These are phyloP conservation scores for Dryadomyces sulphureus DNA, from an alignment of 2,329 filamentous ascomycete species.

Conservation along the genomic window DNA sequence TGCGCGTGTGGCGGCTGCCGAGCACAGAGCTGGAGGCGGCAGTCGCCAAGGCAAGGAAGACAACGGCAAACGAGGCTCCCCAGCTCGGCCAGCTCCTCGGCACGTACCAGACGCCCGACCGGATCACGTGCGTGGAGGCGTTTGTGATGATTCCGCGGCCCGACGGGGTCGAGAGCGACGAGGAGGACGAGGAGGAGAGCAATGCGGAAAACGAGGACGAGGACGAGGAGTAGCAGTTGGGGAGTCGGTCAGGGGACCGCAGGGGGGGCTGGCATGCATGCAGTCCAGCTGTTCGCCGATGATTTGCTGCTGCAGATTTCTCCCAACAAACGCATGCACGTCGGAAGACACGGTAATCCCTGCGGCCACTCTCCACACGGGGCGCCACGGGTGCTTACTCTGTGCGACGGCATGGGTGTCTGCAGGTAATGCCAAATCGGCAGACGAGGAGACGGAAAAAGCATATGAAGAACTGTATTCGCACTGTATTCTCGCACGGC, in stretches of 20 bases:
- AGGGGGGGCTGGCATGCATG: background rate
- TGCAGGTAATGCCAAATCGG: background rate
- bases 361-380: no score
- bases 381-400: background rate
- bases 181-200: conserved; percentile 22
- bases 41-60: conserved; percentile 10
- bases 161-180: conserved; percentile 40
- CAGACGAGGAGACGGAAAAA: no score
- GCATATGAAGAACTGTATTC: background rate
- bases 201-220: conserved; percentile 24
- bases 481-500: background rate
- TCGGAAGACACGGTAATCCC: no score
- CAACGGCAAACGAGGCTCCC: conserved; percentile 14
- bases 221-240: conserved; percentile 17
- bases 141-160: conserved; percentile 69
- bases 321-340: no score
- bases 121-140: conserved; percentile 76
- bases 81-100: conserved; percentile 53
- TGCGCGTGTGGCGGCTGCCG: conserved; percentile 61
- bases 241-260: conserved; percentile 6
- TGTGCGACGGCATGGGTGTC: background rate
- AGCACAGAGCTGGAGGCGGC: conserved; percentile 22
- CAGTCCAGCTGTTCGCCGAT: background rate
- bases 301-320: background rate
- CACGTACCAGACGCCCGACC: conserved; percentile 69